Conservation (phyloP, 2,329 filamentous ascomycete genomes). For the Exophiala dermatitidis region DNA sequence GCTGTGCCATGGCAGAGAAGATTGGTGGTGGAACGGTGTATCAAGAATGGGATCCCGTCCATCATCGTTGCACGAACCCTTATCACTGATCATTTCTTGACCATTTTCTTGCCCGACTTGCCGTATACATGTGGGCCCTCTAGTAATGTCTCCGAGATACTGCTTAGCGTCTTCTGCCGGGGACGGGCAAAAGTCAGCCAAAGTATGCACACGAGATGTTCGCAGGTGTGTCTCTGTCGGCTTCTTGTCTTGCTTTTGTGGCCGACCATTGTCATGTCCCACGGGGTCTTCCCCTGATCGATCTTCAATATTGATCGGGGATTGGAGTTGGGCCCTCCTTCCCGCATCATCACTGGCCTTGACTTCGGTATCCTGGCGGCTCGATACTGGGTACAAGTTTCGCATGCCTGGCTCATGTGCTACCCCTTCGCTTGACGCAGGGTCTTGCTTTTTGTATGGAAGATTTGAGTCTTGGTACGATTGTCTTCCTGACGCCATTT, state of each 20-base stretch:
- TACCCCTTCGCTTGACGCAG: neutral
- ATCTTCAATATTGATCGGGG: neutral
- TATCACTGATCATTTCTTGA: too few relatives aligned
- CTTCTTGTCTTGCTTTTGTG: neutral
- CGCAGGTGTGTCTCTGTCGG: neutral
- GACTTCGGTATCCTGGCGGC: neutral
- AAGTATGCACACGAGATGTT: neutral
- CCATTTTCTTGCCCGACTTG: too few relatives aligned
- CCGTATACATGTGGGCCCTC: too few relatives aligned
- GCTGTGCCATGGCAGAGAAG: neutral
- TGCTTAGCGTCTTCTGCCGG: neutral
- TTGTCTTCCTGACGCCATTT: neutral
- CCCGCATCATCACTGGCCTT: neutral
- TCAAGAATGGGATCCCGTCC: too few relatives aligned
- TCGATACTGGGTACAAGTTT: neutral
- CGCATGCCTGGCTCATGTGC: neutral
- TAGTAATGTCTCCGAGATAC: too few relatives aligned
- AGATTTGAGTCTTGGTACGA: neutral
- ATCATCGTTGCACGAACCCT: too few relatives aligned
- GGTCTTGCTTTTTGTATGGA: neutral
- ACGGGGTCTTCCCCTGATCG: neutral
- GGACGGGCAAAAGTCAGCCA: neutral
- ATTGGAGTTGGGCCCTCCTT: neutral
- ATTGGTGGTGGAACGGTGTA: too few relatives aligned
- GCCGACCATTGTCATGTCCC: neutral